phyloP scores from a whole-genome alignment of 345 rosid species.

The Reutealis trisperma region DNA sequence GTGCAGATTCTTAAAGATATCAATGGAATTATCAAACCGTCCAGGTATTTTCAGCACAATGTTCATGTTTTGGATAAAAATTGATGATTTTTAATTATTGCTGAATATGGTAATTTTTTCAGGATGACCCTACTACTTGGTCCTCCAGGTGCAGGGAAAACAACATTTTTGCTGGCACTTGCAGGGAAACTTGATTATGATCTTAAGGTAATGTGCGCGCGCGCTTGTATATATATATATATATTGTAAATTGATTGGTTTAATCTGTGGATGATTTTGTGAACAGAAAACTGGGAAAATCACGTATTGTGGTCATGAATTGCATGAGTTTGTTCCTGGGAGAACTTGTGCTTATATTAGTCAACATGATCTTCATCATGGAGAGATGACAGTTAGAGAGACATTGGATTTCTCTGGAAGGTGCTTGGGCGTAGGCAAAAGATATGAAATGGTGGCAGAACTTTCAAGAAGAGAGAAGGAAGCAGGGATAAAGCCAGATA shows the following conservation, averaged over 20 bases:
- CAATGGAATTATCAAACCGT: conserved; percentile 75
- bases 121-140: conserved; percentile 92
- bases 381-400: conserved; percentile 57
- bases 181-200: conserved; percentile 67
- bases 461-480: conserved; percentile 46
- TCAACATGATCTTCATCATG: conserved; percentile 48
- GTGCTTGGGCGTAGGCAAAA: conserved; percentile 50
- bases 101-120: conserved; percentile 21
- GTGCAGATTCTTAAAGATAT: conserved; percentile 70
- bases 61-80: background rate
- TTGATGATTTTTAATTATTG: background rate
- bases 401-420: conserved; percentile 53
- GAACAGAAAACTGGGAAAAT: conserved; percentile 42
- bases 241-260: background rate
- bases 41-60: conserved; percentile 52
- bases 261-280: background rate
- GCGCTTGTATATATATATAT: conserved; percentile 1
- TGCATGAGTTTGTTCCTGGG: conserved; percentile 45
- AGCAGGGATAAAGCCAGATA: conserved; percentile 48
- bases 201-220: conserved; percentile 64
- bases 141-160: conserved; percentile 89
- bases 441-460: conserved; percentile 46
- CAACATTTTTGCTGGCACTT: conserved; percentile 74
- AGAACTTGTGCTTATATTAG: conserved; percentile 53
- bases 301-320: conserved; percentile 50